Conservation (phyloP, 2,329 filamentous ascomycete species). For the Byssothecium circinans region DNA sequence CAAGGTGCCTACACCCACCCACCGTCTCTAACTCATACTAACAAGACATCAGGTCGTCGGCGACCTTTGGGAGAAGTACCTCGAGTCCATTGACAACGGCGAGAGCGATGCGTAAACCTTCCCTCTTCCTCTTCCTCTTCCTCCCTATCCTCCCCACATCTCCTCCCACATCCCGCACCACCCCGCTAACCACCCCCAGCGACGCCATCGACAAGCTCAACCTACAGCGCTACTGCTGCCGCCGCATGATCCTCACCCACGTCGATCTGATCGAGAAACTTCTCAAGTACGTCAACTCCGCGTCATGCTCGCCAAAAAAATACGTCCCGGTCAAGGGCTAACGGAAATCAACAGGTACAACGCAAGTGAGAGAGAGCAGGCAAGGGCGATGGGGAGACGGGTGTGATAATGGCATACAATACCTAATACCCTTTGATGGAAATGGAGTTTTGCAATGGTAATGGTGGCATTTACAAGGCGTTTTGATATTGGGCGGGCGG, state of each 20-base stretch:
- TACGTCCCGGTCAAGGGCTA: slow-evolving; percentile 21
- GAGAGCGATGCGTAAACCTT: slow-evolving; percentile 37
- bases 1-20: slow-evolving; percentile 66
- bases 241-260: slow-evolving; percentile 99
- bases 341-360: slow-evolving; percentile 34
- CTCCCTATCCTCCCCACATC: slow-evolving; percentile 12
- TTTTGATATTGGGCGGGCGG: no score
- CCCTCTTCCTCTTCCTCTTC: not conserved
- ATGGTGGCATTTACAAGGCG: slow-evolving; percentile 1
- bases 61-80: slow-evolving; percentile 95
- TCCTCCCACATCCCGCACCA: not conserved
- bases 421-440: not conserved
- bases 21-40: slow-evolving; percentile 12
- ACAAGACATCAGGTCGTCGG: slow-evolving; percentile 73
- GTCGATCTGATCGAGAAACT: slow-evolving; percentile 99
- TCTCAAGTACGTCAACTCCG: slow-evolving; percentile 54
- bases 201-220: slow-evolving; percentile 96
- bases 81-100: slow-evolving; percentile 77
- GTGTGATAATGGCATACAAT: not conserved
- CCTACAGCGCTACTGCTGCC: slow-evolving; percentile 95
- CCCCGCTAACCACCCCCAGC: slow-evolving; percentile 51
- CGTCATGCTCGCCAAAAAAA: no score
- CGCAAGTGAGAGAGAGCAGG: slow-evolving; percentile 39
- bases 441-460: not conserved
- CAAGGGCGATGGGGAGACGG: slow-evolving; percentile 28